phyloP scores from a whole-genome alignment of 371 early-diverging fungal species.

The Mortierella sp. region DNA sequence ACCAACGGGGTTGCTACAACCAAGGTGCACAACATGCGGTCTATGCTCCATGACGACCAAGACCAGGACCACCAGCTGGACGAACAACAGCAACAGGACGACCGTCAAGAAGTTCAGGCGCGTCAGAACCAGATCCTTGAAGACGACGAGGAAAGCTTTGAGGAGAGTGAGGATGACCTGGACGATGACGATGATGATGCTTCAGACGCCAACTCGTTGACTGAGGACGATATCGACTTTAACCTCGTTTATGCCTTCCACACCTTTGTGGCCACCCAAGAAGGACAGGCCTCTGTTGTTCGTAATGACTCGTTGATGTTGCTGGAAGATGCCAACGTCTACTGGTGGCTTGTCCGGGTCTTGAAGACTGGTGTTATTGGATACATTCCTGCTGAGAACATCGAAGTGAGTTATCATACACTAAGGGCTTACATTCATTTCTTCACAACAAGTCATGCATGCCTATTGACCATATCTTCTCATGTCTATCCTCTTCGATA shows the following conservation, averaged over 20 bases:
- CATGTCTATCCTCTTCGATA: constrained; percentile 30
- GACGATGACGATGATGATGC: constrained; percentile 64
- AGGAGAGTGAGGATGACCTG: constrained; percentile 27
- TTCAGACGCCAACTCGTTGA: constrained; percentile 72
- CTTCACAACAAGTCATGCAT: neutral
- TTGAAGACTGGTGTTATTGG: constrained; percentile 91
- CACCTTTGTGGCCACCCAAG: constrained; percentile 94
- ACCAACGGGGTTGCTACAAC: constrained; percentile 6
- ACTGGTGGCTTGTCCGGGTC: constrained; percentile 98
- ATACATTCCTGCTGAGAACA: constrained; percentile 97
- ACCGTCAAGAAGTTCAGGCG: constrained; percentile 21
- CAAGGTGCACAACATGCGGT: constrained; percentile 11
- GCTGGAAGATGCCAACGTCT: constrained; percentile 95
- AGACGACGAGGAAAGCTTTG: constrained; percentile 51
- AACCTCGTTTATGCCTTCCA: constrained; percentile 92
- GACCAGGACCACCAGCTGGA: neutral
- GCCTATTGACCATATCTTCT: neutral
- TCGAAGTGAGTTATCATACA: constrained; percentile 73
- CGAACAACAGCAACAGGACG: constrained; percentile 4
- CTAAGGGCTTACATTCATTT: neutral
- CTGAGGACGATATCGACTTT: constrained; percentile 86
- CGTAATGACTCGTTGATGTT: constrained; percentile 91
- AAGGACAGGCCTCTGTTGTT: constrained; percentile 93
- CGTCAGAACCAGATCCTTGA: constrained; percentile 54
- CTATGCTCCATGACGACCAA: constrained; percentile 34